A percentile compares a stretch with the other conserved stretches of the same genome.
These are phyloP conservation scores for Pyrus communis DNA, from an alignment of 306 rosid species.

Conservation along the genomic window DNA sequence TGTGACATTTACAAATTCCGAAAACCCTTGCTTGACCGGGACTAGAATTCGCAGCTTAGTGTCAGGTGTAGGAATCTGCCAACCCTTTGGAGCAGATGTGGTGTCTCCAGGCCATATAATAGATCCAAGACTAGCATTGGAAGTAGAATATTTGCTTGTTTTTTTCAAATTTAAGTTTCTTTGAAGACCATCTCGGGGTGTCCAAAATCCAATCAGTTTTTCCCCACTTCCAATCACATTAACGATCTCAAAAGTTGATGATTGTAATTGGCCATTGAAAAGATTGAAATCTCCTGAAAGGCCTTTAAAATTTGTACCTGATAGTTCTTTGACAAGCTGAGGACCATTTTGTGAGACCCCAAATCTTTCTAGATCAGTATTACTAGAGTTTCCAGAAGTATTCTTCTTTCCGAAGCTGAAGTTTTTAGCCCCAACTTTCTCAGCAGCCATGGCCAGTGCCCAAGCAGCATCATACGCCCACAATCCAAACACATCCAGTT, in stretches of 20 bases:
- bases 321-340: background rate
- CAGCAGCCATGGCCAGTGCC: conserved; percentile 46
- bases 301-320: conserved; percentile 22
- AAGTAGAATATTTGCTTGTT: background rate
- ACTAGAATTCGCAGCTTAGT: conserved; percentile 18
- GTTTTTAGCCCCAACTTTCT: conserved; percentile 8
- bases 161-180: background rate
- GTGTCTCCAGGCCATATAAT: conserved; percentile 31
- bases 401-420: background rate
- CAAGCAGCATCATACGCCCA: conserved; percentile 52
- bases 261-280: conserved; percentile 18
- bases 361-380: background rate
- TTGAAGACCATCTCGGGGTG: background rate
- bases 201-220: background rate
- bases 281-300: conserved; percentile 28
- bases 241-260: conserved; percentile 26
- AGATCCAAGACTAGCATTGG: background rate
- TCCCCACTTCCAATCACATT: conserved; percentile 14
- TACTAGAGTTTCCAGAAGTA: background rate
- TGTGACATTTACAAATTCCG: background rate
- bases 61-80: conserved; percentile 14
- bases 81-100: conserved; percentile 16
- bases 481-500: background rate
- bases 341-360: conserved; percentile 7
- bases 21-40: conserved; percentile 1